Evolutionary conservation across 805 yeast species (phyloP).

Genomic region (Millerago galiae): DNA sequence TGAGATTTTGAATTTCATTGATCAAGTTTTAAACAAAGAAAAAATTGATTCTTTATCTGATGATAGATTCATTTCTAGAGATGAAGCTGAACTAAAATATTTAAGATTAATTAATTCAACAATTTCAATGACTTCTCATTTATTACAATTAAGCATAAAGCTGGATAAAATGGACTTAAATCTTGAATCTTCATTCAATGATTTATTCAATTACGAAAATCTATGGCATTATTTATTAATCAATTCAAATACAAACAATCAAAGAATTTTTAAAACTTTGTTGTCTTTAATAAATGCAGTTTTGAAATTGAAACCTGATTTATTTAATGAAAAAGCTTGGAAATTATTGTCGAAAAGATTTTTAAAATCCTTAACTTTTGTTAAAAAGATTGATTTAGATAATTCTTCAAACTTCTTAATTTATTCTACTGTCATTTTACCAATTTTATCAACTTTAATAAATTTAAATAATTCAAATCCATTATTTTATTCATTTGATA

Average conservation of each 20-base stretch:
- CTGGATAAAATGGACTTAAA: slow-evolving; percentile 20
- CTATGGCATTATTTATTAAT: slow-evolving; percentile 38
- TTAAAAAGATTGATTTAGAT: slow-evolving; percentile 18
- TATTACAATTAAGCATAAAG: slow-evolving; percentile 21
- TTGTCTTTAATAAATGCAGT: slow-evolving; percentile 32
- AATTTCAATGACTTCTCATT: slow-evolving; percentile 38
- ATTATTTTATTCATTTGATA: slow-evolving; percentile 50
- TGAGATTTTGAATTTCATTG: slow-evolving; percentile 49
- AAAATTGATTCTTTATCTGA: slow-evolving; percentile 63
- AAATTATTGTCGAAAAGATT: slow-evolving; percentile 28
- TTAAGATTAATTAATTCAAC: slow-evolving; percentile 48
- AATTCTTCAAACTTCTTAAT: slow-evolving; percentile 31
- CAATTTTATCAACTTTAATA: slow-evolving; percentile 42
- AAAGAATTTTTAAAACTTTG: slow-evolving; percentile 36
- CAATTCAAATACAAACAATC: slow-evolving; percentile 29
- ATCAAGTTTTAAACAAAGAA: slow-evolving; percentile 50
- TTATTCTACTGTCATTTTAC: slow-evolving; percentile 40
- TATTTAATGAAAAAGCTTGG: slow-evolving; percentile 21
- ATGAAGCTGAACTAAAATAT: slow-evolving; percentile 62
- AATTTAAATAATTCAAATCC: slow-evolving; percentile 39
- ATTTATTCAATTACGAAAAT: slow-evolving; percentile 34
- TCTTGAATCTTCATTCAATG: slow-evolving; percentile 16
- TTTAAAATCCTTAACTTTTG: slow-evolving; percentile 28
- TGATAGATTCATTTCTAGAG: slow-evolving; percentile 58
- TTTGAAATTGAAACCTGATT: slow-evolving; percentile 16